These are phyloP conservation scores for Blechomonas ayalai DNA, from an alignment of 208 protist species.

Conservation along the genomic window DNA sequence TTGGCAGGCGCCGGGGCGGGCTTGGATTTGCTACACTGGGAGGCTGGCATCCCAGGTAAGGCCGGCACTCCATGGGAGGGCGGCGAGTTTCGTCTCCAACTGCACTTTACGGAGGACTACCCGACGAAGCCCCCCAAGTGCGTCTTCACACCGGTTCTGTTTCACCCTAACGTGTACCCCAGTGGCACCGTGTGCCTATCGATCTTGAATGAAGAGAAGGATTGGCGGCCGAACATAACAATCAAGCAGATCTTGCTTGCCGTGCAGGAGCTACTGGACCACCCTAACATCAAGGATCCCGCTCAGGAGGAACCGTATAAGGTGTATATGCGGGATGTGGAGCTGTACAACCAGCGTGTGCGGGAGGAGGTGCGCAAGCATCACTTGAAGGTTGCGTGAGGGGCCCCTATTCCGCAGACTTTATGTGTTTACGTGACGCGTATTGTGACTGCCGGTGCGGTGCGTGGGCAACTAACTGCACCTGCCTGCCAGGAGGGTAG, in stretches of 20 bases:
- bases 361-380: constrained; percentile 77
- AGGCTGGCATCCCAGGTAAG: constrained; percentile 97
- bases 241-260: constrained; percentile 98
- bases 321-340: constrained; percentile 75
- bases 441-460: no score
- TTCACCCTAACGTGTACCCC: constrained; percentile 99
- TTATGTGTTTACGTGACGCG: no score
- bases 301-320: constrained; percentile 96
- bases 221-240: constrained; percentile 97
- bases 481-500: no score
- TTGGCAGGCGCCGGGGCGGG: constrained; percentile 28
- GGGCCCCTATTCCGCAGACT: no score
- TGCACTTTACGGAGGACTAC: constrained; percentile 98
- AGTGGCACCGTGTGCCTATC: constrained; percentile 98
- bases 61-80: constrained; percentile 94
- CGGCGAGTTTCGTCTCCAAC: constrained; percentile 90
- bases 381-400: constrained; percentile 15
- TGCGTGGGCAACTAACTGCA: no score
- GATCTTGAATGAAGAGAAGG: constrained; percentile 98
- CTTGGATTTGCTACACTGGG: constrained; percentile 94
- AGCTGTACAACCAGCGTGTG: constrained; percentile 81
- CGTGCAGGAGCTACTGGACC: constrained; percentile 97
- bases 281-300: constrained; percentile 97
- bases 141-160: constrained; percentile 95
- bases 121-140: constrained; percentile 97